Conservation (phyloP, 1,284 basidiomycete species). For the Puccinia novopanici region DNA sequence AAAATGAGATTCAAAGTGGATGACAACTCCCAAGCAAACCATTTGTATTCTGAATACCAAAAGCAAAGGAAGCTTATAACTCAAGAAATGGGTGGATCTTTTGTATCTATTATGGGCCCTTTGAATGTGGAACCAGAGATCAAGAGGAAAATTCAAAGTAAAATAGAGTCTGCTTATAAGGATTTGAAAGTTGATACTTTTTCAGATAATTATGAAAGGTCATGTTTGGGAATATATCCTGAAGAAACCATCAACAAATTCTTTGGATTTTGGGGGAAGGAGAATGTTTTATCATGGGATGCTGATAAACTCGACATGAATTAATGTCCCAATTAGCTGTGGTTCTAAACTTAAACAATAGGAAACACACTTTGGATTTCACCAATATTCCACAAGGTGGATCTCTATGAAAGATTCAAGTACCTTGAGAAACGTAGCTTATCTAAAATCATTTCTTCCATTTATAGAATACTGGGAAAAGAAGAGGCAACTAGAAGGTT, state of each 20-base stretch:
- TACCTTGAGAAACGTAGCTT: not conserved
- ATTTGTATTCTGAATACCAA: not conserved
- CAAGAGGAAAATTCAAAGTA: not conserved
- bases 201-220: not conserved
- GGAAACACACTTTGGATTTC: not conserved
- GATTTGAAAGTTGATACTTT: not conserved
- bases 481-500: slow-evolving; percentile 3
- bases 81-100: not conserved
- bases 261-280: not conserved
- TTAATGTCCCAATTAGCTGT: not conserved
- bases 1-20: not conserved
- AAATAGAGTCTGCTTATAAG: too few species aligned
- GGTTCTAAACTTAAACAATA: not conserved
- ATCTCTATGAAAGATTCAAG: not conserved
- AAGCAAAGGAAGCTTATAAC: not conserved
- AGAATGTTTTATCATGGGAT: not conserved
- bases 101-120: not conserved
- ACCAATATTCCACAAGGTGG: not conserved
- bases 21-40: not conserved
- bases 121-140: not conserved
- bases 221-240: not conserved
- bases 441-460: not conserved
- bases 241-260: not conserved
- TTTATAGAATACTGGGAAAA: not conserved
- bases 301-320: not conserved